Base-by-base conservation (phyloP, 2,329 filamentous ascomycete species). In the Didymosphaeria variabile region DNA sequence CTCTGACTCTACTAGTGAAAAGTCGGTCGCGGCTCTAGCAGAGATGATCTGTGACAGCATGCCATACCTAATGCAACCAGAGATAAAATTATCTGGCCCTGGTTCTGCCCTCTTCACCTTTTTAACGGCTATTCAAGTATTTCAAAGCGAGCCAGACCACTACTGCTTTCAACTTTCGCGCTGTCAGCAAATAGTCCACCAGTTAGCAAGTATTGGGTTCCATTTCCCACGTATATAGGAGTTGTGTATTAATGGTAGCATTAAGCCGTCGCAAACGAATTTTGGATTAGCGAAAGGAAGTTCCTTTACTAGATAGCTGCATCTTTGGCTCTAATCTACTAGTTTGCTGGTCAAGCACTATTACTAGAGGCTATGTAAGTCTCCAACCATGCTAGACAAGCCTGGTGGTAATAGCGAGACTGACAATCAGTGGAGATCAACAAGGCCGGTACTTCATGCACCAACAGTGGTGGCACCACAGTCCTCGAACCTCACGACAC, bases 401-500 rank as follows among this genome's bases (percentile, higher is more conserved):
- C n/a, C n/a, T n/a, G n/a, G n/a, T n/a, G n/a, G n/a, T n/a, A n/a
- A n/a, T n/a, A n/a, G n/a, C n/a, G n/a, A n/a, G n/a, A n/a, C n/a
- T n/a, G n/a, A n/a, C n/a, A n/a, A n/a, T n/a, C n/a, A n/a, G 34
- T 36, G 15, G 10, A 58, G 60, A 83, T 84, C 40, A 88, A 90
- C 66, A 72, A 80, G 50, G 71, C 68, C 55, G 87, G 87, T 1
- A 75, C 67, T 12, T 75, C 79, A 29, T 89, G 87, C 70, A 81
- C 79, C 1, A 66, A 76, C 3, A 81, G 83, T 44, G 87, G 88
- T 10, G 88, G 88, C 2, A 87, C 84, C 0, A 74, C 85, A 3
- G 83, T 90, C 1, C 79, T 90, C 0, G 80, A 82, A 59, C 85
- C 82, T 31, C 86, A 90, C 64, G 84, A 76, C 6, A 83, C 77